Evolutionary conservation across 192 early-diverging fungal species (phyloP), one percentile per base, ranked within the genome.

Genomic region (Dimargaris cristalligena): DNA sequence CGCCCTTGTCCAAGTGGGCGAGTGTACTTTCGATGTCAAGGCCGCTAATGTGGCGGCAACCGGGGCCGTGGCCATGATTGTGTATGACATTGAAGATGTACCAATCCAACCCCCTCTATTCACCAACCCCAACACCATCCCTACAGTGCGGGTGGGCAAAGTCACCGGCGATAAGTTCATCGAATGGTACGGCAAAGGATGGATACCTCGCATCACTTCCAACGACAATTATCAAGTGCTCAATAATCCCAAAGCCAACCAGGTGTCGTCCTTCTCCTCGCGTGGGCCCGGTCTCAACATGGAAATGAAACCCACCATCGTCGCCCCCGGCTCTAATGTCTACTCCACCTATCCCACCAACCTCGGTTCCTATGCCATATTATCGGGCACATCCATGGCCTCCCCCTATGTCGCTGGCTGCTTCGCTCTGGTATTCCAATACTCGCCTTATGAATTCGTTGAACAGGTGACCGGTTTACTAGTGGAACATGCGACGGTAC

Each of bases 241-340:
- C 32, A 31, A 25, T 3, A 13, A 52, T 16, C 25, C 14, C 0
- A 62, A 75, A 9, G 82, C 77, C 32, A 80, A 80, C 34, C 80
- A 70, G 32, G 64, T 88, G 6, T 89, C 89, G 20, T 50, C 55
- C 38, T 90, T 86, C 60, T 85, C 85, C 11, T 84, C 83, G 26
- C 77, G 77, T 62, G 92, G 92, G 23, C 79, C 85, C 0, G 81
- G 76, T 45, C 72, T 72, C 32, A 78, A 89, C 52, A 67, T 92
- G 47, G 65, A 77, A 22, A 59, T 81, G 25, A 85, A 87, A 66
- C 80, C 80, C 0, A 77, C 77, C 9, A 67, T 84, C 20, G 66
- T 72, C 2, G 78, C 80, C 4, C 82, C 82, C 6, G 82, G 82
- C 50, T 77, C 78, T 23, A 69, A 71, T 49, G 80, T 84, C 60